Percentiles rank a stretch among this genome's conserved stretches.
Evolutionary conservation across 768 basidiomycete genomes (phyloP).

Genomic region (Suillus paluster): DNA sequence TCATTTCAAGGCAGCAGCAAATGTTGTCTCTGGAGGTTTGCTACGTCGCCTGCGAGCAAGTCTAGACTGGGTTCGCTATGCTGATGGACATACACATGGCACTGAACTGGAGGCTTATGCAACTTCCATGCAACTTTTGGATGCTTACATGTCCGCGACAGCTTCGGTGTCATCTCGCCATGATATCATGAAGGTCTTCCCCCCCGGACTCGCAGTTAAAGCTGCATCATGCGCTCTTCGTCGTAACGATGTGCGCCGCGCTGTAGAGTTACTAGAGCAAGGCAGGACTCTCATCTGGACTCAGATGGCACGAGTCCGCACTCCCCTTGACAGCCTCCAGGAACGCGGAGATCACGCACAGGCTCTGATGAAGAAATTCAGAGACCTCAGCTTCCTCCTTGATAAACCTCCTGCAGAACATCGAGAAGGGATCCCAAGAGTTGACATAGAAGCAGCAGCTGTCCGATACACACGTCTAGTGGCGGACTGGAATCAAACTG

Average conservation of each 20-base stretch:
- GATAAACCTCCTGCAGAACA: not conserved
- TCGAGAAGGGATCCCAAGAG: not conserved
- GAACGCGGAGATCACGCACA: not conserved
- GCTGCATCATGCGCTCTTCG: slow-evolving; percentile 21
- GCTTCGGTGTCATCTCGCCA: slow-evolving; percentile 5
- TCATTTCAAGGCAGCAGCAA: not conserved
- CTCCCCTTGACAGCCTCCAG: slow-evolving; percentile 27
- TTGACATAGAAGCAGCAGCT: slow-evolving; percentile 5
- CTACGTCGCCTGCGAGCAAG: not conserved
- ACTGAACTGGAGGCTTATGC: slow-evolving; percentile 7
- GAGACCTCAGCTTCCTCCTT: slow-evolving; percentile 13
- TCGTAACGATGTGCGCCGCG: slow-evolving; percentile 10
- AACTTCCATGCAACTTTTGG: slow-evolving; percentile 2
- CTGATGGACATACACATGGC: slow-evolving; percentile 1
- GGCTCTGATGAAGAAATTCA: slow-evolving; percentile 12
- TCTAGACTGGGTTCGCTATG: not conserved
- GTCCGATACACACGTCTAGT: slow-evolving; percentile 12
- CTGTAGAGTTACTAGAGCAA: slow-evolving; percentile 34
- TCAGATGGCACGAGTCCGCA: slow-evolving; percentile 28
- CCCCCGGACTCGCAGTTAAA: not conserved
- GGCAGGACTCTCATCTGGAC: slow-evolving; percentile 34
- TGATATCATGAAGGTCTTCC: not conserved
- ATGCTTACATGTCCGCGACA: slow-evolving; percentile 1
- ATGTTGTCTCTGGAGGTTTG: not conserved
- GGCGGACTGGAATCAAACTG: slow-evolving; percentile 10